Base-by-base conservation (phyloP, 208 protist species). In the Crithidia thermophila region DNA sequence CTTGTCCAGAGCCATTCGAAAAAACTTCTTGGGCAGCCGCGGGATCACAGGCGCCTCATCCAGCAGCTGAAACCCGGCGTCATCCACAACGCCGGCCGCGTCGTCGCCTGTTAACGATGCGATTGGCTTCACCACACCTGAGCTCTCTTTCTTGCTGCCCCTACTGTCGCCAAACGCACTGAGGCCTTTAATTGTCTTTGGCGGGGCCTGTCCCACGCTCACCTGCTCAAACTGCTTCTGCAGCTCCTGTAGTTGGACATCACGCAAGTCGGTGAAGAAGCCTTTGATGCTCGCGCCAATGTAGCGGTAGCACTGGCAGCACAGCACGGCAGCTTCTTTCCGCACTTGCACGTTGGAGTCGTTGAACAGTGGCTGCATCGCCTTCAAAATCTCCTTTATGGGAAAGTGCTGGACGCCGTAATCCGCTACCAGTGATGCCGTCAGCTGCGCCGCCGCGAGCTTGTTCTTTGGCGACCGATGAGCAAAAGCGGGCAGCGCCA, bases 211-310 rank as follows among this genome's bases (percentile, higher is more conserved):
- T 5, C 73, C 69, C 3, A 84, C 69, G n/a, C 51, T 72, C 4
- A 80, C 56, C 9, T 33, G 57, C 36, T 84, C 68, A 81, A 94
- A 96, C 28, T 90, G 73, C 62, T 82, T 82, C 45, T 94, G 84
- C n/a, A 96, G 58, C 55, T 94, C 91, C 27, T 93, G 82, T 21
- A 94, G 59, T 55, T 96, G 91, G 11, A 93, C 84, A 36, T 96
- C 91, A 34, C 91, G 86, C 42, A 96, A 64, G 43, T 92, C 85
- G 4, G 82, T 85, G 2, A 96, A 73, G 59, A 81, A 91, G 6
- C 72, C 61, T 39, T 90, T 88, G 57, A 96, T 90, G 39, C 45
- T 72, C 16, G 72, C 67, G 23, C 91, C 91, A 59, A 94, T 84
- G 68, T 84, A 93, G 51, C 76, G 81, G 72, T 96, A 96, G 58